Base-by-base conservation (phyloP, 2,329 filamentous ascomycete species). In the Venturia nashicola region DNA sequence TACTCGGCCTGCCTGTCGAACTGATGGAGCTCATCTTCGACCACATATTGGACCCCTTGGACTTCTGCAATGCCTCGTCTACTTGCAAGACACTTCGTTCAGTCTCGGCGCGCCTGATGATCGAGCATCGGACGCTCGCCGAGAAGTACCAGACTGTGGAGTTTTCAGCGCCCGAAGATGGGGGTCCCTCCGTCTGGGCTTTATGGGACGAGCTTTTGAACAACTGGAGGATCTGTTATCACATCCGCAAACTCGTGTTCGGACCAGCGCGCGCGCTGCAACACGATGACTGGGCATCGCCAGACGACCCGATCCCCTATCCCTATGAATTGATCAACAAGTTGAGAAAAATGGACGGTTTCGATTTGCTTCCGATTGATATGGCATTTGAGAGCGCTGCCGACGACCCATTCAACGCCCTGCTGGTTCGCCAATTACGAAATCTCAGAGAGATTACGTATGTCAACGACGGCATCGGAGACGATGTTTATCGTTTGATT, bases 341-440 rank as follows among this genome's bases (percentile, higher is more conserved):
- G 3, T 16, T 60, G 18, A 3, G 1, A 11, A 12, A n/a, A 36
- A n/a, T 39, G 20, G 36, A 27, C n/a, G 57, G 57, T 1, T 36
- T 60, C 11, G 36, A 42, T 3, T 32, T 36, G 12, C 27, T 60
- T 23, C 36, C 36, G 18, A 11, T 32, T 16, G 32, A 42, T 23
- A 16, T 3, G 3, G 16, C 2, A 5, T 23, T 60, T 16, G 36
- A 43, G 18, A 3, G 14, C 36, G 36, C 36, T 6, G 12, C 6
- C 18, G 57, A 60, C 34, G 57, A 60, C 23, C 32, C 57, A 43
- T 36, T 60, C 36, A 60, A 42, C 57, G 36, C 27, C 36, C 20
- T 39, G n/a, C 27, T 60, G 34, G 8, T 60, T 43, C 18, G 57
- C 57, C 57, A 60, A 39, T 60, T 60, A n/a, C 57, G 36, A 44